A percentile compares a stretch with the other conserved stretches of the same genome.
Conservation (phyloP, 495 filamentous ascomycete species). For the Aspergillus ostianus region DNA sequence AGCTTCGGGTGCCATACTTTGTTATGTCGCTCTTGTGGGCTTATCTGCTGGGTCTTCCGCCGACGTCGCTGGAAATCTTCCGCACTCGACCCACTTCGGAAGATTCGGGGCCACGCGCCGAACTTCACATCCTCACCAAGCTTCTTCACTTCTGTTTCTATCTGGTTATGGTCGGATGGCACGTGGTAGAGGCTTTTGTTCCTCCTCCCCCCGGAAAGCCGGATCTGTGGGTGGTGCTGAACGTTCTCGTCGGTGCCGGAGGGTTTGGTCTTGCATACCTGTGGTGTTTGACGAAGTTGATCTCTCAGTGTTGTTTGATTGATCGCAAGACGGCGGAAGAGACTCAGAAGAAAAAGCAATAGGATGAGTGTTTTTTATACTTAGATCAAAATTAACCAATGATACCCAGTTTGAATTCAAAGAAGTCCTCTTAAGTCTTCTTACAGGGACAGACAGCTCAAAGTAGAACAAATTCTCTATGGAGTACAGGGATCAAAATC, state of each 20-base stretch:
- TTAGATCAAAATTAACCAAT: slow-evolving; percentile 16
- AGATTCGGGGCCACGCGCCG: slow-evolving; percentile 37
- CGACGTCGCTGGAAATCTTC: slow-evolving; percentile 68
- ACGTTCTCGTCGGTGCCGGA: slow-evolving; percentile 78
- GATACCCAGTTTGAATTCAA: slow-evolving; percentile 30
- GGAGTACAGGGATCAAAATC: no score
- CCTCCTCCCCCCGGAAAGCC: slow-evolving; percentile 71
- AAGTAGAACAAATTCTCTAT: neutral
- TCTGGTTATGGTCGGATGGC: slow-evolving; percentile 71
- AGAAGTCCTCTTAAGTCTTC: neutral
- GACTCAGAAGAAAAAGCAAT: slow-evolving; percentile 43
- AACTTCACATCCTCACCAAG: slow-evolving; percentile 52
- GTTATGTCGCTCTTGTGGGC: slow-evolving; percentile 85
- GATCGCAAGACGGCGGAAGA: slow-evolving; percentile 28
- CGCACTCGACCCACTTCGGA: slow-evolving; percentile 37
- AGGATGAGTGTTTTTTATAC: slow-evolving; percentile 13
- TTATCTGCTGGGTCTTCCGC: slow-evolving; percentile 83
- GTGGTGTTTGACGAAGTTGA: slow-evolving; percentile 78
- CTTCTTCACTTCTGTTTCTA: slow-evolving; percentile 76
- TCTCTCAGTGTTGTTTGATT: slow-evolving; percentile 54
- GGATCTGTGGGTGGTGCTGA: slow-evolving; percentile 90
- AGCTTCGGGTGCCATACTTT: slow-evolving; percentile 77
- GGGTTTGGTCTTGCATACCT: slow-evolving; percentile 86
- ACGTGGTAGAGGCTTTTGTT: slow-evolving; percentile 68
- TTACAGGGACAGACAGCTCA: neutral